Base-by-base conservation (phyloP, 371 early-diverging fungal species). In the Mucor ambiguus region DNA sequence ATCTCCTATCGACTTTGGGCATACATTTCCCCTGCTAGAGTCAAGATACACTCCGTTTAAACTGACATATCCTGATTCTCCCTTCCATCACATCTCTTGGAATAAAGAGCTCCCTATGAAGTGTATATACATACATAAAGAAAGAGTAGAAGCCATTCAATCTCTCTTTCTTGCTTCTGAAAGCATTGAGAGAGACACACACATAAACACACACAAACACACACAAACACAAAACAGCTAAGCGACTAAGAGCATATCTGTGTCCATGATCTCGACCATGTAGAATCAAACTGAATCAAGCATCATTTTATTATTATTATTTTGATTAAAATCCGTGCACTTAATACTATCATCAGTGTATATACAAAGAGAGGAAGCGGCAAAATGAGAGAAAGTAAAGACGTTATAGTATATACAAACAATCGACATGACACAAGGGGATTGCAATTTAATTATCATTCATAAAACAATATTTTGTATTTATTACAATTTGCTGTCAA, bases 401-500 rank as follows among this genome's bases (percentile, higher is more conserved):
- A 46, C 3, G 11, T 46, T 46, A 22, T 46, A 9, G n/a, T 44
- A 20, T 14, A 41, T 18, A 41, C 18, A 41, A 41, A 41, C 46
- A 46, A 46, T 22, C 22, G 22, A 41, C 41, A 41, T 41, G 41
- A 10, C 18, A 41, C 41, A 18, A 41, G 41, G 41, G 41, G 41
- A 41, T 14, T 24, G 16, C 16, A 52, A 52, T 52, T 52, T 52
- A 52, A 52, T 52, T 52, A 52, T 28, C 28, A 52, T 52, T 52
- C 28, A 52, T 52, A 52, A 28, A 52, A 28, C 28, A 28, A 26
- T 26, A 22, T 49, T 49, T 49, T 49, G 49, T 49, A 16, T 52
- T 52, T 52, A 52, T 52, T 52, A 28, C 24, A 52, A 48, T 28
- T 52, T 52, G 52, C 52, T 52, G 52, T 52, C 52, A 52, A 52